These are phyloP conservation scores for Coniella vitis DNA, from an alignment of 2,329 filamentous ascomycete genomes.

Conservation along the genomic window DNA sequence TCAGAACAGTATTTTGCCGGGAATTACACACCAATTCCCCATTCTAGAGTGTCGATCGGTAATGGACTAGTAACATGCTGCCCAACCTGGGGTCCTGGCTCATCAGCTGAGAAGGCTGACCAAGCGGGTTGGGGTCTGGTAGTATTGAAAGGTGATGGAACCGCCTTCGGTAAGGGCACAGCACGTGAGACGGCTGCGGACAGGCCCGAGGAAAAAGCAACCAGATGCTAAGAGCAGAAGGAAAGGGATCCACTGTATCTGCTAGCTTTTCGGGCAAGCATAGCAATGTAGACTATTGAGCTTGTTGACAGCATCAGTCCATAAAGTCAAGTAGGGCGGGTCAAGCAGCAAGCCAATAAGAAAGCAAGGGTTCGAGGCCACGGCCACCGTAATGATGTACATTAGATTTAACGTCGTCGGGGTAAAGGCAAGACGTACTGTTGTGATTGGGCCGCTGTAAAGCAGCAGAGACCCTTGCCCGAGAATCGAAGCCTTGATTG, in stretches of 20 bases:
- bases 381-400: neutral
- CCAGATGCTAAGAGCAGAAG: neutral
- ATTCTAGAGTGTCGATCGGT: neutral
- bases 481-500: too few species aligned
- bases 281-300: neutral
- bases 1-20: too few species aligned
- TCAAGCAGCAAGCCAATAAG: neutral
- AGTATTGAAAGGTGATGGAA: neutral
- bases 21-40: neutral
- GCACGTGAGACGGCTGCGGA: neutral
- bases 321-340: neutral
- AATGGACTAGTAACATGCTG: neutral
- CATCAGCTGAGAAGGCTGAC: neutral
- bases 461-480: too few species aligned
- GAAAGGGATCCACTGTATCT: neutral
- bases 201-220: neutral
- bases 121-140: constrained; percentile 1
- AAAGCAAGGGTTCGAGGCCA: neutral
- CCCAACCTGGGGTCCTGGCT: neutral
- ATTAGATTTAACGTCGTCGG: neutral
- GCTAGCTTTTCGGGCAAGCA: neutral
- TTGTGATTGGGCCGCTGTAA: neutral
- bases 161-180: neutral
- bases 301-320: neutral
- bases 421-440: constrained; percentile 4